Evolutionary conservation across 2,329 filamentous ascomycete species (phyloP), one percentile per base, ranked within the genome.

Genomic region (Cladophialophora carrionii): DNA sequence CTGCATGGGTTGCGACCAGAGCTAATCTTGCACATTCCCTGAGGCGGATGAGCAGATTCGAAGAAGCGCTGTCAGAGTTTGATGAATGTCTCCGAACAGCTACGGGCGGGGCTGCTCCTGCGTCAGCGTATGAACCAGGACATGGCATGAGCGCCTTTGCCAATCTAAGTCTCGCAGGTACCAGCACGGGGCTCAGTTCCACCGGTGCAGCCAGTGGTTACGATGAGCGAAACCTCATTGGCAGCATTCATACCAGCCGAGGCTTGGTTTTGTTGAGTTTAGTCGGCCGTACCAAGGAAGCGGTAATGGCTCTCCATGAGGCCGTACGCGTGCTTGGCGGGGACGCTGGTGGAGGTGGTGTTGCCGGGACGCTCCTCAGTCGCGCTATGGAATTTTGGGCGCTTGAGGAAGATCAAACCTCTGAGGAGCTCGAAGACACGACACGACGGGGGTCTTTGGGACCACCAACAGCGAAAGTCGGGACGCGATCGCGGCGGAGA

Each of bases 1-100:
- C 87, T 55, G 90, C 94, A 1, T 96, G 91, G 88, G 81, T 96
- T 2, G 87, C 91, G 2, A 93, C 90, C 0, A 87, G 92, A 46
- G 91, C 91, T 3, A 99, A 99, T 72, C 84, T 99, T 17, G 96
- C 88, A 0, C 95, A 99, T 74, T 90, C 94, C 0, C 89, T 92
- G 68, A 87, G 95, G 60, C 88, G 92, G 20, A 79, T 90, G 62
- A 84, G 88, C 1, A 82, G 86, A 63, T 87, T 88, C 70, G 83
- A 88, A 32, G 86, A 90, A 60, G 90, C 94, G 0, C 83, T 98
- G 10, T 83, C 82, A 1, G 86, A 94, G 74, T 98, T 97, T 72
- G 90, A 97, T 69, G 89, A 93, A 73, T 95, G 96, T 32, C 83
- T 97, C 32, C 84, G 94, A 12, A 86, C 91, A 54, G 91, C 92